Conservation (phyloP, 345 rosid species). For the Sisymbrium irio region DNA sequence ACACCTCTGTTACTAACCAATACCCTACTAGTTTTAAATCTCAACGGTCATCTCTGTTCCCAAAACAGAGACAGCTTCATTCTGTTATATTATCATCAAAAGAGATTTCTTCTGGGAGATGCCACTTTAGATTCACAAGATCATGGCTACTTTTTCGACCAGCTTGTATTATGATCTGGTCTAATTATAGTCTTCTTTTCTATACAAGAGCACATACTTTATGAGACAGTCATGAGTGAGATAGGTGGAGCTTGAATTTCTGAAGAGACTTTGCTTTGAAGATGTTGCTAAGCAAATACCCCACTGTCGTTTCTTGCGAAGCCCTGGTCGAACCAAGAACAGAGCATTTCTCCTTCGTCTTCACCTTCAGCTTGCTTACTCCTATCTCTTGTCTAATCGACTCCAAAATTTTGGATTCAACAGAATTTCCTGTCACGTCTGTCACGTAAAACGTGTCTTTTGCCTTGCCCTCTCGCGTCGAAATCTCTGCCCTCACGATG, state of each 20-base stretch:
- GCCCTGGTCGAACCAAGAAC: constrained; percentile 14
- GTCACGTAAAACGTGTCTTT: constrained; percentile 74
- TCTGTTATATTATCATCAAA: neutral
- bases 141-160: neutral
- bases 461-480: constrained; percentile 74
- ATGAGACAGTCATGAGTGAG: neutral
- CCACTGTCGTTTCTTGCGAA: constrained; percentile 43
- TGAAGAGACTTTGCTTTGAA: constrained; percentile 23
- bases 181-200: neutral
- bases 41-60: too few species aligned
- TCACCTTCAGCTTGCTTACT: constrained; percentile 55
- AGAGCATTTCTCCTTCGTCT: constrained; percentile 43
- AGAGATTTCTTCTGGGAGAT: neutral
- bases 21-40: neutral
- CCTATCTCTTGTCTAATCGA: constrained; percentile 82
- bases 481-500: constrained; percentile 87
- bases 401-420: constrained; percentile 69
- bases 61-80: neutral
- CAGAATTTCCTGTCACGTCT: constrained; percentile 71
- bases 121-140: neutral
- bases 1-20: neutral
- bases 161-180: neutral
- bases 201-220: neutral
- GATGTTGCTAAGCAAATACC: constrained; percentile 17
- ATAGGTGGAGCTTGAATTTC: neutral